Evolutionary conservation across 768 basidiomycete genomes (phyloP).

Genomic region (Porpolomopsis calyptriformis): DNA sequence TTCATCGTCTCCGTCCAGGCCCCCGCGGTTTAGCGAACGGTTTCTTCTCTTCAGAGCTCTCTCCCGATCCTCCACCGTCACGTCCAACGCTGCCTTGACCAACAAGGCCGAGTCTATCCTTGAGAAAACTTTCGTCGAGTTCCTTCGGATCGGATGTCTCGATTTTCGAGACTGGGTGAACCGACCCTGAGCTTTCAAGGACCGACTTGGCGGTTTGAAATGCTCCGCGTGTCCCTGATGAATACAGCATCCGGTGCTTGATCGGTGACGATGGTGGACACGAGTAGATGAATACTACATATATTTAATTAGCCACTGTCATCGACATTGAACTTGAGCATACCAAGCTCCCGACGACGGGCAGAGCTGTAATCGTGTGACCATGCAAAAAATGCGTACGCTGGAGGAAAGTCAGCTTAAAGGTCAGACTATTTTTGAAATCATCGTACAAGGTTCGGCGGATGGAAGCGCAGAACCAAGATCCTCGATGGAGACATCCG

Average conservation of each 20-base stretch:
- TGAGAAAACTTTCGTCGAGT: constrained; percentile 53
- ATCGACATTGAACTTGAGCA: constrained; percentile 11
- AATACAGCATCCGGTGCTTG: constrained; percentile 85
- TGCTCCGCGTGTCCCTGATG: constrained; percentile 50
- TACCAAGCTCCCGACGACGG: constrained; percentile 52
- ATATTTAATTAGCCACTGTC: not conserved
- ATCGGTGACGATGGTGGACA: constrained; percentile 76
- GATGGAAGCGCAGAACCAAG: constrained; percentile 41
- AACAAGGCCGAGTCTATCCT: constrained; percentile 41
- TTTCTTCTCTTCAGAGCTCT: constrained; percentile 26
- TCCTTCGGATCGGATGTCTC: constrained; percentile 78
- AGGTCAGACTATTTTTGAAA: not conserved
- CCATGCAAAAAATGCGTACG: constrained; percentile 62
- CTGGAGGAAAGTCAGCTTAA: not conserved
- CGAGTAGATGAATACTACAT: constrained; percentile 79
- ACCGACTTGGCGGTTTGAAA: constrained; percentile 47
- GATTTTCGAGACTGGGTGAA: constrained; percentile 49
- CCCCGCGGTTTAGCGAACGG: constrained; percentile 63
- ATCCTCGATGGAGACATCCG: constrained; percentile 30
- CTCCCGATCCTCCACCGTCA: no score
- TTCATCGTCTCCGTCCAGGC: constrained; percentile 45
- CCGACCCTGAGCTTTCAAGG: constrained; percentile 29
- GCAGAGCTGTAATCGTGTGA: constrained; percentile 29
- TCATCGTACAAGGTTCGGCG: constrained; percentile 40
- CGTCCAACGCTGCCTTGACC: not conserved